Evolutionary conservation across 306 rosid species (phyloP).

Genomic region (Ochetophila trinervis): DNA sequence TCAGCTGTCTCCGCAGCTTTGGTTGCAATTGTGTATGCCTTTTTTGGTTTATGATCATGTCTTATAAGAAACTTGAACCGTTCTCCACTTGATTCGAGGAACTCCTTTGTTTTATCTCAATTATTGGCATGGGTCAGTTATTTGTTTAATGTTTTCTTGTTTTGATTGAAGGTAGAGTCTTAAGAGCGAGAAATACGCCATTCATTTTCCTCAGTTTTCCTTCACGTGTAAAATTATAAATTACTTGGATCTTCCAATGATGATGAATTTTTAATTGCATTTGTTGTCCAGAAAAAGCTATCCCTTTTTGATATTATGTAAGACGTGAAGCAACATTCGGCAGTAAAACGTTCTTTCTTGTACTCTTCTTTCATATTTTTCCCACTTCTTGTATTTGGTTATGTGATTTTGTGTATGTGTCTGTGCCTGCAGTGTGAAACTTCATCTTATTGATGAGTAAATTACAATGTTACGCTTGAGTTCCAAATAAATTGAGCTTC

Average conservation of each 20-base stretch:
- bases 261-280: not conserved
- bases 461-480: too few relatives aligned
- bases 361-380: not conserved
- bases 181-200: conserved; percentile 19
- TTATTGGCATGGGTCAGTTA: conserved; percentile 32
- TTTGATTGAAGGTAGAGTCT: conserved; percentile 23
- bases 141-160: conserved; percentile 20
- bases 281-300: not conserved
- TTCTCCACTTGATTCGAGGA: conserved; percentile 24
- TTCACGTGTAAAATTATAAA: not conserved
- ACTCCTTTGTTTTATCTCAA: conserved; percentile 23
- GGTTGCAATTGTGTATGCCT: conserved; percentile 38
- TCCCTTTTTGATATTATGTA: too few relatives aligned
- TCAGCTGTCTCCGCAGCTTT: conserved; percentile 37
- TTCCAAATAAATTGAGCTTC: too few relatives aligned
- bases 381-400: not conserved
- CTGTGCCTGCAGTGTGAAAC: too few relatives aligned
- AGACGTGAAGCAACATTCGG: not conserved
- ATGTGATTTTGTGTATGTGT: too few relatives aligned
- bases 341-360: not conserved
- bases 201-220: conserved; percentile 11
- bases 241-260: not conserved
- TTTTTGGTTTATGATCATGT: conserved; percentile 45
- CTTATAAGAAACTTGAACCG: conserved; percentile 15
- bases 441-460: too few relatives aligned